Base-by-base conservation (phyloP, 2,329 filamentous ascomycete species). In the Aspergillus neotritici region DNA sequence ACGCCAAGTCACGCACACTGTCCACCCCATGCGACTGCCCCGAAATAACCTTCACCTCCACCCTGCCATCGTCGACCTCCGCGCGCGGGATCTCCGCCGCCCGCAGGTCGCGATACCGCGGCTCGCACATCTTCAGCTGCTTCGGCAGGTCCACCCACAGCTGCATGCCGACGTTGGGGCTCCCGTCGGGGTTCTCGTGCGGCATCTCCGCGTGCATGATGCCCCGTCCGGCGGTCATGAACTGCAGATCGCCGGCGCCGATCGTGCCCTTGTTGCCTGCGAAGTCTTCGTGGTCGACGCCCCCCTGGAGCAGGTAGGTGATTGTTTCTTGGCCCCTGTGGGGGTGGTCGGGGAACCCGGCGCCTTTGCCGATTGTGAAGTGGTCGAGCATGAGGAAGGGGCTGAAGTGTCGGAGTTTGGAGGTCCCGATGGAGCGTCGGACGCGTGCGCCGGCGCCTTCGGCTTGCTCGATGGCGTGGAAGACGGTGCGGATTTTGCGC, bases 141-240 rank as follows among this genome's bases (percentile, higher is more conserved):
- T 80, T 70, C 5, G 93, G 91, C 9, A 97, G 72, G 63, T 97
- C 91, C 36, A 97, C 90, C 91, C 93, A 97, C 15, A 97, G 76
- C 72, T 97, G 93, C 70, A 97, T 79, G 29, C 91, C 91, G 41
- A 94, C 77, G 64, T 90, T 95, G 46, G 84, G 73, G 44, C 74
- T 79, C 39, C 87, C 87, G 62, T 93, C 86, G 1, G 75, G 64
- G 62, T 88, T 87, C 60, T 86, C 80, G 42, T 80, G 78, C 8
- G 91, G 91, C 89, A 97, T 96, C 69, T 97, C 91, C 31, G 90
- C 87, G 67, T 97, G 93, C 66, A 96, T 86, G 57, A 97, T 94
- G 33, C 91, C 91, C 14, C 78, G 75, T 4, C 91, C 91, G 1
- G 91, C 91, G 0, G 91, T 96, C 93, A 97, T 97, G 75, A 97